Conservation (phyloP, 495 filamentous ascomycete species). For the Mycothermus thermophilus region DNA sequence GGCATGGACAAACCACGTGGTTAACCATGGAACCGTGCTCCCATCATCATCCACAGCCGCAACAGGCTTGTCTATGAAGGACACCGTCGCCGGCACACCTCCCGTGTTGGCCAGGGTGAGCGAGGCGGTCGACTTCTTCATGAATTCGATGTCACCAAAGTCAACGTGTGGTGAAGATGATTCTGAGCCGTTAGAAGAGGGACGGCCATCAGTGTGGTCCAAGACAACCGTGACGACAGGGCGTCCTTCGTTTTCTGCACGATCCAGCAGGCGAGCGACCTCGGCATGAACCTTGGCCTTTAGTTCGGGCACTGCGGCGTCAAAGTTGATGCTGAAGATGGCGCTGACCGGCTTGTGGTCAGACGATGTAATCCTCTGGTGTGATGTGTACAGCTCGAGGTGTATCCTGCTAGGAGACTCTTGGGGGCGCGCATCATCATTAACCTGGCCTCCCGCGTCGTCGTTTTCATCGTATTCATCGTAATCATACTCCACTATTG, state of each 20-base stretch:
- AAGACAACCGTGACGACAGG: constrained; percentile 75
- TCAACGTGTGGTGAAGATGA: constrained; percentile 45
- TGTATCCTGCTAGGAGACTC: constrained; percentile 43
- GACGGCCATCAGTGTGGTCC: constrained; percentile 34
- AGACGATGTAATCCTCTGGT: constrained; percentile 78
- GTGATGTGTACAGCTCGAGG: constrained; percentile 66
- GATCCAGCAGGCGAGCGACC: constrained; percentile 77
- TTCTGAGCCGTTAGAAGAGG: constrained; percentile 11
- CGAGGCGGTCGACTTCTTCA: constrained; percentile 45
- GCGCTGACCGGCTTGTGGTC: constrained; percentile 90
- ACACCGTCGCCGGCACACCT: constrained; percentile 56
- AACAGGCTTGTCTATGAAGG: constrained; percentile 54
- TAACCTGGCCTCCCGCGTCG: constrained; percentile 32
- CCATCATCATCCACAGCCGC: constrained; percentile 28
- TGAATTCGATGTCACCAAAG: constrained; percentile 60
- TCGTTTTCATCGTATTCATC: constrained; percentile 46
- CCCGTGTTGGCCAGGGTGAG: constrained; percentile 90
- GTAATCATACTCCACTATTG: constrained; percentile 42
- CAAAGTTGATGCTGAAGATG: constrained; percentile 66
- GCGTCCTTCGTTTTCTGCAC: constrained; percentile 80
- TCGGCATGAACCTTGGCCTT: constrained; percentile 76
- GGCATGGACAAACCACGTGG: constrained; percentile 43
- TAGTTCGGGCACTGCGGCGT: constrained; percentile 68
- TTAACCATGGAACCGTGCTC: constrained; percentile 47
- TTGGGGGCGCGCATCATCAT: constrained; percentile 47